phyloP scores from a whole-genome alignment of 495 filamentous ascomycete species.

The Xylaria nigripes region DNA sequence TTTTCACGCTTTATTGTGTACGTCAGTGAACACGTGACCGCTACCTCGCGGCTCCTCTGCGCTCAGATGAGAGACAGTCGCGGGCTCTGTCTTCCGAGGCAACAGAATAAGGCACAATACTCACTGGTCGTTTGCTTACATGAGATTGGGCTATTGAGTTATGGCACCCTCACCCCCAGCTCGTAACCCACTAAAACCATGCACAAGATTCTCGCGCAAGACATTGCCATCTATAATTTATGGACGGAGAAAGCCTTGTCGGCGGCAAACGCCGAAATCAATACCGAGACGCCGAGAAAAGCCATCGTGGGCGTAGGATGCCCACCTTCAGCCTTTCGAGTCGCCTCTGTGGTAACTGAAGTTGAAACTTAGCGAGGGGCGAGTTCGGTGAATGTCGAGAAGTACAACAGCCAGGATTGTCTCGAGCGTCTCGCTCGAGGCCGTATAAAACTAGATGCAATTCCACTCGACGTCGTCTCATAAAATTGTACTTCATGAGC shows the following conservation, averaged over 20 bases:
- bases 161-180: neutral
- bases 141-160: neutral
- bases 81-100: neutral
- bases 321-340: neutral
- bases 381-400: neutral
- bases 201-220: neutral
- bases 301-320: constrained; percentile 3
- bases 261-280: neutral
- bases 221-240: neutral
- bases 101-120: neutral
- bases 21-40: neutral
- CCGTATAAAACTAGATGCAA: neutral
- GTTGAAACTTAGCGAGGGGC: neutral
- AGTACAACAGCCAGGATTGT: neutral
- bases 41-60: neutral
- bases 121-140: neutral
- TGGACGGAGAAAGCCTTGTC: neutral
- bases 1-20: no score
- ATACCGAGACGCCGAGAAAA: neutral
- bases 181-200: neutral
- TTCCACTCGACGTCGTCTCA: neutral
- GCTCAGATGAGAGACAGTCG: neutral
- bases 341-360: neutral
- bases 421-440: neutral
- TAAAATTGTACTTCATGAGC: neutral